These are phyloP conservation scores for Zoysia japonica DNA, from an alignment of 176 grass and related monocot genomes.

Conservation along the genomic window DNA sequence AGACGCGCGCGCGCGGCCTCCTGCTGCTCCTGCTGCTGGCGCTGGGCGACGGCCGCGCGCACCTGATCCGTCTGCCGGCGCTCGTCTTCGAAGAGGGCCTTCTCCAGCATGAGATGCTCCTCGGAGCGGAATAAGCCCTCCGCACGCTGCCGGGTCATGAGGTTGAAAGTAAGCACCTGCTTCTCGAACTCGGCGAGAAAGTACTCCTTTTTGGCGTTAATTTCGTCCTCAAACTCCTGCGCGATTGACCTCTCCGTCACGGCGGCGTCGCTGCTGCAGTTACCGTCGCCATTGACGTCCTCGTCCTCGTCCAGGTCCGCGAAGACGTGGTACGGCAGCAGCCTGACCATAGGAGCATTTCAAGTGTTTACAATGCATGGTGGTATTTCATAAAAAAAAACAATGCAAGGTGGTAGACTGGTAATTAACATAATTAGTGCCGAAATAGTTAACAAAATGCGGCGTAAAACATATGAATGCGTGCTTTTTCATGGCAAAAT, in stretches of 20 bases:
- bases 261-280: not conserved
- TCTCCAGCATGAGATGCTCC: constrained; percentile 23
- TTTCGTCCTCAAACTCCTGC: not conserved
- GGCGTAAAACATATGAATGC: not conserved
- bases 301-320: constrained; percentile 33
- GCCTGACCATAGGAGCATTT: constrained; percentile 17
- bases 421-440: not conserved
- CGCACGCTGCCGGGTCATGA: not conserved
- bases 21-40: constrained; percentile 23
- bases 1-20: constrained; percentile 21
- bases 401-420: not conserved
- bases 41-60: constrained; percentile 11
- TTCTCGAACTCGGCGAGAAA: constrained; percentile 32
- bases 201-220: not conserved
- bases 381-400: too few relatives aligned
- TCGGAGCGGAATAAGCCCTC: constrained; percentile 18
- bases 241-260: not conserved
- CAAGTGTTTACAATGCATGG: not conserved
- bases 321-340: constrained; percentile 51
- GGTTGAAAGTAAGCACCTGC: constrained; percentile 46
- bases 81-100: constrained; percentile 19
- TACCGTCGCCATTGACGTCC: not conserved
- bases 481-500: not conserved
- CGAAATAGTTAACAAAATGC: not conserved
- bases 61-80: not conserved